Conservation (phyloP, 257 asterid species). For the Capsicum baccatum region DNA sequence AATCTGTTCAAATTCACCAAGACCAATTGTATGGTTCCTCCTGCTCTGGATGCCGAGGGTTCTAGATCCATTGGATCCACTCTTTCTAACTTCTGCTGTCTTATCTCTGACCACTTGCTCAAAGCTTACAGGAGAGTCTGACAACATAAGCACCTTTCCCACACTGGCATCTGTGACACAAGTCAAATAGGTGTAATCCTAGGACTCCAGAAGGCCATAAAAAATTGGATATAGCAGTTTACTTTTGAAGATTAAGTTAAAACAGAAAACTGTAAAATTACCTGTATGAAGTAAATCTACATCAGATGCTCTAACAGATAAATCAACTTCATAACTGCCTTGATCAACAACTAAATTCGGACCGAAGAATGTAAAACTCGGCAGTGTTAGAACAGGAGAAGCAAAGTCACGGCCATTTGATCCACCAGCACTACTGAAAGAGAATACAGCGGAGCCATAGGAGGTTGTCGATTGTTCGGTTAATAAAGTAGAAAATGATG, state of each 20-base stretch:
- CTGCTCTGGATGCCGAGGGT: constrained; percentile 54
- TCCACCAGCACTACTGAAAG: constrained; percentile 53
- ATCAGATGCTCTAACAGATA: constrained; percentile 38
- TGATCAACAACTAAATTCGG: constrained; percentile 41
- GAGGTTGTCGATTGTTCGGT: constrained; percentile 38
- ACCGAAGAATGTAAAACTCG: constrained; percentile 73
- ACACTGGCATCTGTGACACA: constrained; percentile 37
- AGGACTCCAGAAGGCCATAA: neutral
- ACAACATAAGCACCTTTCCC: constrained; percentile 34
- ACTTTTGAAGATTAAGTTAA: neutral
- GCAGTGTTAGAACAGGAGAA: constrained; percentile 51
- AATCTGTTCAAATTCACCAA: constrained; percentile 65
- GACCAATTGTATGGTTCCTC: constrained; percentile 72
- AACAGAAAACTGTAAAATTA: constrained; percentile 34
- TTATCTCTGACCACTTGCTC: constrained; percentile 40
- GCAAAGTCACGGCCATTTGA: constrained; percentile 49
- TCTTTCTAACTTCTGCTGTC: constrained; percentile 42
- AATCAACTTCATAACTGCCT: constrained; percentile 45
- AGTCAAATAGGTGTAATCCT: neutral
- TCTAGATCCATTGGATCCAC: constrained; percentile 38
- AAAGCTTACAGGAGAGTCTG: constrained; percentile 30
- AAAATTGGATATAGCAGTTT: neutral
- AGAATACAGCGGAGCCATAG: constrained; percentile 53
- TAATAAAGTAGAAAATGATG: constrained; percentile 65
- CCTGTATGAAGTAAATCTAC: constrained; percentile 52